Evolutionary conservation across 2,329 filamentous ascomycete genomes (phyloP), one percentile per base, ranked within the genome.

Genomic region (Diaporthe helianthi): DNA sequence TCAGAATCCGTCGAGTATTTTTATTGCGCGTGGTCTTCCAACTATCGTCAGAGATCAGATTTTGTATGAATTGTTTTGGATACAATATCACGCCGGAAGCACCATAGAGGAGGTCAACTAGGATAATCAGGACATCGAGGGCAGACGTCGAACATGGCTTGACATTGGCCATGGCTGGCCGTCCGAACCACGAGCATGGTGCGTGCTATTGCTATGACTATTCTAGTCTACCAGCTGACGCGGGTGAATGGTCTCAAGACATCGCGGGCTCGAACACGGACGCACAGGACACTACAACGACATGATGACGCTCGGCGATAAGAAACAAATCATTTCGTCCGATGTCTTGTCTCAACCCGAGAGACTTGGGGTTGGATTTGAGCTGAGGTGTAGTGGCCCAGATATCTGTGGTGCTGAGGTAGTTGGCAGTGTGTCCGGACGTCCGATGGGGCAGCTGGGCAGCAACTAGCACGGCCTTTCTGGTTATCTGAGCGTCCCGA

Each of bases 361-460:
- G 26, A 24, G 58, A 36, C 3, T 24, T 12, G 10, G 22, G 5
- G 41, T 12, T 8, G 55, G 24, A 46, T n/a, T 41, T 26, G 6
- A 17, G 29, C 41, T 19, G 26, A 47, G 41, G 12, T 9, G 36
- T 24, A 26, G 33, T 44, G 36, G 36, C 36, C n/a, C 33, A 41
- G 8, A 17, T 38, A 36, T 17, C 15, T 19, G 33, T 12, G 33
- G 9, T 33, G 33, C 9, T 36, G 54, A 24, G 53, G n/a, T 26
- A 24, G 7, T 29, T 22, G 44, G 53, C 24, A 22, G n/a, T 31
- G 54, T 31, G 12, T 58, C 33, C 65, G 65, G 65, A 67, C 17
- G 17, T 67, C 65, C 65, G 65, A 17, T 67, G 65, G 65, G 36
- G 36, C 36, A 15, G 36, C 36, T 17, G 13, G 65, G 52, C 38